Conservation (phyloP, 805 yeast genomes). For the Sugiyamaella chiloensis region DNA sequence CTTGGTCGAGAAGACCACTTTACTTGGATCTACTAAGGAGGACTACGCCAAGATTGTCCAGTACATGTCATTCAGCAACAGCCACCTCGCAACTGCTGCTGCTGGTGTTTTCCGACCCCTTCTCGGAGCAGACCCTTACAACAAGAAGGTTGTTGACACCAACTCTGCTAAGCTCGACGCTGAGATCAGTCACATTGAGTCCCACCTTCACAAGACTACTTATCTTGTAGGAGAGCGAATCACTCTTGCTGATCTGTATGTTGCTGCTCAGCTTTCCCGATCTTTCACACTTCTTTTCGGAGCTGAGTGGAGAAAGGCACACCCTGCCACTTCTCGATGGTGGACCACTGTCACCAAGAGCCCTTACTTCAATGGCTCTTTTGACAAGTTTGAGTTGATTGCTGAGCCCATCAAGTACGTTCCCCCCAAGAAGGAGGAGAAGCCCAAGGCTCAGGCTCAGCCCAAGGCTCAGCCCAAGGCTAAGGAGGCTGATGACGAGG, state of each 20-base stretch:
- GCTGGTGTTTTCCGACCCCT: constrained; percentile 57
- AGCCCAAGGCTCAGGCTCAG: constrained; percentile 42
- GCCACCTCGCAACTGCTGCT: constrained; percentile 53
- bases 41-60: constrained; percentile 65
- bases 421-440: constrained; percentile 76
- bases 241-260: constrained; percentile 62
- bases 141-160: constrained; percentile 64
- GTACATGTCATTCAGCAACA: constrained; percentile 76
- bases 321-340: constrained; percentile 71
- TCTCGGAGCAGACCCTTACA: constrained; percentile 66
- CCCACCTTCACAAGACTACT: constrained; percentile 56
- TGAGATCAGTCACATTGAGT: constrained; percentile 48
- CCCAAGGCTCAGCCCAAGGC: constrained; percentile 40
- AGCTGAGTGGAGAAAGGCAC: constrained; percentile 55
- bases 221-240: constrained; percentile 68
- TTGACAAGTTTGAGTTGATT: constrained; percentile 52
- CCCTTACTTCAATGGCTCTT: constrained; percentile 44
- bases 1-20: constrained; percentile 33
- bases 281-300: constrained; percentile 62
- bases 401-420: constrained; percentile 64
- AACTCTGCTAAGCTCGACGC: constrained; percentile 39
- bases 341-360: constrained; percentile 50
- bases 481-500: constrained; percentile 21
- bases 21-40: constrained; percentile 62
- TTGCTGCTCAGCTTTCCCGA: constrained; percentile 49